Percentiles rank a stretch among this genome's conserved stretches.
Conservation (phyloP, 2,329 filamentous ascomycete genomes). For the Macroventuria anomochaeta region DNA sequence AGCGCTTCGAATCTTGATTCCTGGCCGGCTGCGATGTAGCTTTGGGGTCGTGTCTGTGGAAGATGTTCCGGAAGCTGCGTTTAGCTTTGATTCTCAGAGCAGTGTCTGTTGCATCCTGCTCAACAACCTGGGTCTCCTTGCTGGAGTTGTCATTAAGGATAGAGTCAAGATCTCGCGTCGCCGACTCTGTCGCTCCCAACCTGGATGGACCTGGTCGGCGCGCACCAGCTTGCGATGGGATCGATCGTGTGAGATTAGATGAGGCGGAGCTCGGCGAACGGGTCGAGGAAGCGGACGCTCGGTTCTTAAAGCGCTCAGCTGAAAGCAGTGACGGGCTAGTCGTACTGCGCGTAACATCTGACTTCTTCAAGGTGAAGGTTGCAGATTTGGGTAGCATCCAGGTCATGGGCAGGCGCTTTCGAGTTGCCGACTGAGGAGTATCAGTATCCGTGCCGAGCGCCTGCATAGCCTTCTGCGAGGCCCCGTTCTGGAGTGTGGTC, state of each 20-base stretch:
- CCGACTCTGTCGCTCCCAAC: not conserved
- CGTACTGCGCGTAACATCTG: not conserved
- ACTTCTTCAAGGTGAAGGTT: not conserved
- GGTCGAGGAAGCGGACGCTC: not conserved
- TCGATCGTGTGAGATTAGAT: not conserved
- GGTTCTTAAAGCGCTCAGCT: not conserved
- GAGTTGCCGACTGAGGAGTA: not conserved
- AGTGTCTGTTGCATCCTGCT: not conserved
- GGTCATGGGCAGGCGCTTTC: not conserved
- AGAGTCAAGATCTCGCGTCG: not conserved
- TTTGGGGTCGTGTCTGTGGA: constrained; percentile 25
- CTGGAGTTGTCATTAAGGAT: not conserved
- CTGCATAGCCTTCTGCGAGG: not conserved
- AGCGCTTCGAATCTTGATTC: constrained; percentile 19
- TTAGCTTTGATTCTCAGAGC: constrained; percentile 26
- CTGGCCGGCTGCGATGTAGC: not conserved
- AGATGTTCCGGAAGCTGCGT: constrained; percentile 36
- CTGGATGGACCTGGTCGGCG: not conserved
- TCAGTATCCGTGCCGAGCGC: not conserved
- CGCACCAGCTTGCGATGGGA: not conserved
- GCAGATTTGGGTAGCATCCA: not conserved
- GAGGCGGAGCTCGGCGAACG: not conserved
- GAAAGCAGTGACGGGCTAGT: not conserved
- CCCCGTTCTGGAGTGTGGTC: not conserved
- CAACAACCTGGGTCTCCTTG: not conserved